Percentiles rank a stretch among this genome's conserved stretches.
These are phyloP conservation scores for Ogataea populi-albae DNA, from an alignment of 805 yeast genomes.

Conservation along the genomic window DNA sequence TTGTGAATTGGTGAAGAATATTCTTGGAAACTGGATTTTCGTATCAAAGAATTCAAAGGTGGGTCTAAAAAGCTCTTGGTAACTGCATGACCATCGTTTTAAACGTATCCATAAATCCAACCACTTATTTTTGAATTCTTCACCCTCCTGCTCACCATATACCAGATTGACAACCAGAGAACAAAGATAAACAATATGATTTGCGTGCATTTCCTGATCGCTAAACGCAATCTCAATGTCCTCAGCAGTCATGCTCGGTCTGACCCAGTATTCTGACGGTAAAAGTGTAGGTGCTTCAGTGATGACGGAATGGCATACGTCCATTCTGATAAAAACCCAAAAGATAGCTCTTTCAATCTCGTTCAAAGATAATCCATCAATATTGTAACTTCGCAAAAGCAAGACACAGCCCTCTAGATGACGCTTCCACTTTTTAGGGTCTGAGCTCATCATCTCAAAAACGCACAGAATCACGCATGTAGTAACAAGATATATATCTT, in stretches of 20 bases:
- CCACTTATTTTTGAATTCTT: constrained; percentile 37
- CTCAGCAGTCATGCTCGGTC: constrained; percentile 21
- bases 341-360: constrained; percentile 36
- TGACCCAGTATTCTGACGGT: constrained; percentile 36
- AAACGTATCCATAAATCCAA: constrained; percentile 36
- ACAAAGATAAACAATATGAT: constrained; percentile 38
- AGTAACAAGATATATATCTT: constrained; percentile 27
- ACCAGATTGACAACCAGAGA: constrained; percentile 36
- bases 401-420: constrained; percentile 42
- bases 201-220: constrained; percentile 34
- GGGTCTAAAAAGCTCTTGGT: constrained; percentile 32
- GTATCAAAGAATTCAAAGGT: constrained; percentile 30
- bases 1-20: constrained; percentile 38
- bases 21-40: constrained; percentile 36
- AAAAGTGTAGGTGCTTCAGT: constrained; percentile 38
- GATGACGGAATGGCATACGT: constrained; percentile 38
- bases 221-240: constrained; percentile 26
- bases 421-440: constrained; percentile 39
- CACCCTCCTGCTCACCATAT: constrained; percentile 24
- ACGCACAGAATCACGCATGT: constrained; percentile 42
- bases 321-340: constrained; percentile 44
- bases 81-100: constrained; percentile 33
- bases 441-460: constrained; percentile 42
- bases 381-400: constrained; percentile 34
- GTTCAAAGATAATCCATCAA: constrained; percentile 34